These are phyloP conservation scores for Colletotrichum agaves DNA, from an alignment of 2,329 filamentous ascomycete species.

Conservation along the genomic window DNA sequence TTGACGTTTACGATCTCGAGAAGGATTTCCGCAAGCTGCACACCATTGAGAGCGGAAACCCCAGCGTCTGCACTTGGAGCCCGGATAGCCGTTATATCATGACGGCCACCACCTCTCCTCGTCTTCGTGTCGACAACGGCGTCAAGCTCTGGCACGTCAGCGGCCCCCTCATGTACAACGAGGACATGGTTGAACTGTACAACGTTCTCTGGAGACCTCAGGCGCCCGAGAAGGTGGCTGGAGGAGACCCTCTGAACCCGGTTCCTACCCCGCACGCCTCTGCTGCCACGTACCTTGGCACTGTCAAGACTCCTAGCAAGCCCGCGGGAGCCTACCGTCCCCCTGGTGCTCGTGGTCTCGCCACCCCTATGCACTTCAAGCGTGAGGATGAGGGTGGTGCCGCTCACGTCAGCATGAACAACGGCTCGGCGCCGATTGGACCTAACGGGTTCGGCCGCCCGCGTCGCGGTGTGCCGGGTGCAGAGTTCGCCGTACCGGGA, in stretches of 20 bases:
- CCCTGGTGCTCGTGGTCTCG: conserved; percentile 88
- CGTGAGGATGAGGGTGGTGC: conserved; percentile 96
- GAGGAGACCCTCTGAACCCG: conserved; percentile 77
- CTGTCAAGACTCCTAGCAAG: conserved; percentile 94
- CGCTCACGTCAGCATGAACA: conserved; percentile 84
- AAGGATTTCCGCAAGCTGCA: conserved; percentile 93
- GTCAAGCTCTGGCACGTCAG: conserved; percentile 94
- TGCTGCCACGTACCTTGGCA: conserved; percentile 82
- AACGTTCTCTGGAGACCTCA: conserved; percentile 89
- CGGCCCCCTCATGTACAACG: conserved; percentile 91
- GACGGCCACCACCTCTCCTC: conserved; percentile 96
- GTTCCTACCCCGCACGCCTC: conserved; percentile 85
- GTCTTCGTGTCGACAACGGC: conserved; percentile 95
- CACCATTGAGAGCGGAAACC: conserved; percentile 95
- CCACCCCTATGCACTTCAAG: conserved; percentile 94
- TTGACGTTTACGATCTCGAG: conserved; percentile 96
- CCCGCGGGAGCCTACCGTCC: conserved; percentile 97
- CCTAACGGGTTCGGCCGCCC: conserved; percentile 83
- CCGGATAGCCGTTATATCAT: conserved; percentile 95
- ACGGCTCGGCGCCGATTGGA: conserved; percentile 75
- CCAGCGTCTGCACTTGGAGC: conserved; percentile 97
- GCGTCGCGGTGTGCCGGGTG: conserved; percentile 86
- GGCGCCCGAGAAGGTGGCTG: conserved; percentile 65
- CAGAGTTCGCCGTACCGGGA: conserved; percentile 77
- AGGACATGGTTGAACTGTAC: conserved; percentile 95